Conservation (phyloP, 331 rosid genomes). For the Saraca asoca region DNA sequence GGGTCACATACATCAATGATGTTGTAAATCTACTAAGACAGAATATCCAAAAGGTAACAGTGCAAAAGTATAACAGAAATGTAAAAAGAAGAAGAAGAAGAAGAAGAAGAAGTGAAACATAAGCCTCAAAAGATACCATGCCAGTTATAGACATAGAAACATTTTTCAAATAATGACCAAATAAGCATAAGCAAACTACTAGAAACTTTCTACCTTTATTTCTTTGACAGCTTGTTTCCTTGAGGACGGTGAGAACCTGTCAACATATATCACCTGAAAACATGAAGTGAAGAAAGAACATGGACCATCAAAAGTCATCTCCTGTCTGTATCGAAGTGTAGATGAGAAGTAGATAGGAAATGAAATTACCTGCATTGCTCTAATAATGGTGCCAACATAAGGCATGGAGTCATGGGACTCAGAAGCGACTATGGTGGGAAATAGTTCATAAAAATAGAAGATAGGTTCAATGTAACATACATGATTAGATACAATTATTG, state of each 20-base stretch:
- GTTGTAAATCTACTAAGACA: neutral
- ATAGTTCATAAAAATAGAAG: conserved; percentile 89
- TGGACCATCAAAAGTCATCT: conserved; percentile 5
- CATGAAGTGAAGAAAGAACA: conserved; percentile 24
- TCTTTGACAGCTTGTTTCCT: conserved; percentile 77
- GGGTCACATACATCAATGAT: conserved; percentile 11
- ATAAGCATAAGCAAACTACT: conserved; percentile 35
- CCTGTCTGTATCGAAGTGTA: conserved; percentile 16
- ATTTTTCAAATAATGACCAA: conserved; percentile 27
- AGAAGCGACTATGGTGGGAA: conserved; percentile 89
- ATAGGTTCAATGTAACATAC: conserved; percentile 94
- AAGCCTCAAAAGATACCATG: conserved; percentile 3
- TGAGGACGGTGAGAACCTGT: conserved; percentile 77
- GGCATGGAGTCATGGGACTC: conserved; percentile 96
- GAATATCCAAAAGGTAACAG: conserved; percentile 13
- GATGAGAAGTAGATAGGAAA: conserved; percentile 29
- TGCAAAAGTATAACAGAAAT: neutral
- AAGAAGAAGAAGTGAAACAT: neutral
- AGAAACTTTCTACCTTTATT: conserved; percentile 91
- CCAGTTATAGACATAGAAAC: conserved; percentile 5
- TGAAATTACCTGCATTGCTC: conserved; percentile 93
- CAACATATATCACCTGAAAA: conserved; percentile 87
- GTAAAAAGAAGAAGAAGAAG: neutral
- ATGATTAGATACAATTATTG: conserved; percentile 91
- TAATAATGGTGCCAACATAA: conserved; percentile 89